Conservation (phyloP, 805 yeast species). For the Saturnispora saitoi region DNA sequence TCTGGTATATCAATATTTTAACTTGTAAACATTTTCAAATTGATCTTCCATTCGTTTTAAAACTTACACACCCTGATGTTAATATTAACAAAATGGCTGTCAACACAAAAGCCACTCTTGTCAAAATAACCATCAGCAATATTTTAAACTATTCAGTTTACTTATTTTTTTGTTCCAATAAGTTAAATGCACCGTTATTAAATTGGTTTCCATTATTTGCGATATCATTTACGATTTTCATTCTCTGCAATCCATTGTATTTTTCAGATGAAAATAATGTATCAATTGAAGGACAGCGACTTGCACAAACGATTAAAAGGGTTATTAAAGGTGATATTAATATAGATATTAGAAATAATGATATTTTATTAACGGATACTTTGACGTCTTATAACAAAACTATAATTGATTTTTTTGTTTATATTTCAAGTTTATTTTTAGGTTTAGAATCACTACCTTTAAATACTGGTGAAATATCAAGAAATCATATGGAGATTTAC, state of each 20-base stretch:
- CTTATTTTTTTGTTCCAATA: conserved; percentile 19
- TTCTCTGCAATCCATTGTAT: conserved; percentile 29
- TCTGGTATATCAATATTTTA: conserved; percentile 44
- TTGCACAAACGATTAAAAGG: conserved; percentile 43
- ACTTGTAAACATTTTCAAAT: conserved; percentile 32
- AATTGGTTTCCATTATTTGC: conserved; percentile 34
- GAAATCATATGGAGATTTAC: conserved; percentile 22
- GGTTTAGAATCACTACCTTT: conserved; percentile 29
- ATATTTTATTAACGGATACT: conserved; percentile 76
- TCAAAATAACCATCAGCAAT: conserved; percentile 20
- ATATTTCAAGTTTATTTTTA: conserved; percentile 38
- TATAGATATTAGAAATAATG: conserved; percentile 55
- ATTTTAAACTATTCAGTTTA: conserved; percentile 25
- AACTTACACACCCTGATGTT: conserved; percentile 21
- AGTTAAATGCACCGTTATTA: conserved; percentile 20
- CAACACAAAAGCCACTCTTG: conserved; percentile 13
- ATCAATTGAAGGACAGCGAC: conserved; percentile 34
- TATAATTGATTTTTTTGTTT: conserved; percentile 59
- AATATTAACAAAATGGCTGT: conserved; percentile 13
- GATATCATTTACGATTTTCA: conserved; percentile 28
- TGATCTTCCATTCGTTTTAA: conserved; percentile 38
- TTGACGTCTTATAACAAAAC: conserved; percentile 75
- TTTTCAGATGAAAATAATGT: conserved; percentile 13
- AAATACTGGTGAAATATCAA: conserved; percentile 23
- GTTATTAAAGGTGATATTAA: conserved; percentile 54